Conservation (phyloP, 345 rosid species). For the Salix koriyanagi region DNA sequence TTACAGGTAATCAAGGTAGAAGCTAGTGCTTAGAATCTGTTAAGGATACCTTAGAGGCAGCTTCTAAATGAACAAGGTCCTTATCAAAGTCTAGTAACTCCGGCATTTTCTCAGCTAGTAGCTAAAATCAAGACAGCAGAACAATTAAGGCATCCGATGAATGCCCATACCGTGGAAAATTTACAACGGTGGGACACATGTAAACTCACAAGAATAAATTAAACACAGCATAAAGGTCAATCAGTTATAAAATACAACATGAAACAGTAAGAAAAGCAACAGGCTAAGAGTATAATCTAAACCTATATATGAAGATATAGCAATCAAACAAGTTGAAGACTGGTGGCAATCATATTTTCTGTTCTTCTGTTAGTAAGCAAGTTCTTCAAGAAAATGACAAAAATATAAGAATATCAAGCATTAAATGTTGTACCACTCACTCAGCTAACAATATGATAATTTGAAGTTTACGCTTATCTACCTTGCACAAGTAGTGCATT, state of each 20-base stretch:
- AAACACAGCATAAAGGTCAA: neutral
- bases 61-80: conserved; percentile 84
- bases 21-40: neutral
- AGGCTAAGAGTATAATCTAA: neutral
- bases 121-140: conserved; percentile 34
- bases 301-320: neutral
- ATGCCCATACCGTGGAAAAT: neutral
- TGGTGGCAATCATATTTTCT: neutral
- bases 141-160: neutral
- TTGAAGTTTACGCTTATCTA: conserved; percentile 23
- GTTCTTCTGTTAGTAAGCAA: neutral
- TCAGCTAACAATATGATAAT: neutral
- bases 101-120: conserved; percentile 90
- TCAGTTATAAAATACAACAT: neutral
- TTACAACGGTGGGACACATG: neutral
- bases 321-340: neutral
- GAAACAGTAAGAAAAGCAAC: neutral
- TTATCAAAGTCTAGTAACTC: conserved; percentile 84
- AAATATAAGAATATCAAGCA: neutral
- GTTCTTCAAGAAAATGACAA: neutral
- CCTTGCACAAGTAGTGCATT: conserved; percentile 98
- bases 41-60: conserved; percentile 83
- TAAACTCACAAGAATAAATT: neutral
- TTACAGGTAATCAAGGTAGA: conserved; percentile 1
- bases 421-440: no score